A percentile compares a stretch with the other conserved stretches of the same genome.
phyloP scores from a whole-genome alignment of 345 rosid species.

The Gossypioides kirkii region DNA sequence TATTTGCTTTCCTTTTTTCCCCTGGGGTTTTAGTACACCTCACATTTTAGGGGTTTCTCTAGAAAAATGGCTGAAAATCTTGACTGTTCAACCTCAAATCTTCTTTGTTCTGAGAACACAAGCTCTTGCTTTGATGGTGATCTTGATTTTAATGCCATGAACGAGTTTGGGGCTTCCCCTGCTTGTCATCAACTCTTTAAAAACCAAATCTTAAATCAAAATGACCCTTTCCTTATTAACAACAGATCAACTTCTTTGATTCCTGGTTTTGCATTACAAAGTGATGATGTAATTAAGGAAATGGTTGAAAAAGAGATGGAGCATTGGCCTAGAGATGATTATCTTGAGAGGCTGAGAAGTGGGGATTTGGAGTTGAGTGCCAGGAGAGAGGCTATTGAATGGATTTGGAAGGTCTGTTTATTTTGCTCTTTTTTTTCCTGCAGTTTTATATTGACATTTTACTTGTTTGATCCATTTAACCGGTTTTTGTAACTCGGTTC shows the following conservation, averaged over 20 bases:
- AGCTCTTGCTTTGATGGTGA: constrained; percentile 33
- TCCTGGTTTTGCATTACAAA: constrained; percentile 30
- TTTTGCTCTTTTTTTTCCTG: no score
- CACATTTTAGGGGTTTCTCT: constrained; percentile 12
- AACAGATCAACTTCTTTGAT: constrained; percentile 29
- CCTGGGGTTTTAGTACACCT: background rate
- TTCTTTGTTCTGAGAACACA: constrained; percentile 46
- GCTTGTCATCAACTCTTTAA: background rate
- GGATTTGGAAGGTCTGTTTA: constrained; percentile 60
- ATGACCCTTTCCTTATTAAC: constrained; percentile 22
- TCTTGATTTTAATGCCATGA: constrained; percentile 21
- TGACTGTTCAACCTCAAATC: constrained; percentile 33
- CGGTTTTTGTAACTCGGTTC: background rate
- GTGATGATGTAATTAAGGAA: constrained; percentile 44
- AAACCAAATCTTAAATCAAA: constrained; percentile 20
- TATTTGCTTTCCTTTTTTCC: background rate
- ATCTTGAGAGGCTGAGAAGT: constrained; percentile 42
- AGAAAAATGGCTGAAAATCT: constrained; percentile 46
- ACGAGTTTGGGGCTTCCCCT: constrained; percentile 27
- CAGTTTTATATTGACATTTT: background rate
- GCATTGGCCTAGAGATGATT: constrained; percentile 53
- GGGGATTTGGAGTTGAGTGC: constrained; percentile 51
- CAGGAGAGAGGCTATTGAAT: constrained; percentile 53
- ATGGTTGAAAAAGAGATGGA: constrained; percentile 56
- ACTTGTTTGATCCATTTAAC: constrained; percentile 19